Evolutionary conservation across 1,139 yeast genomes (phyloP), one percentile per base, ranked within the genome.

Genomic region (Geotrichum aggregatum): DNA sequence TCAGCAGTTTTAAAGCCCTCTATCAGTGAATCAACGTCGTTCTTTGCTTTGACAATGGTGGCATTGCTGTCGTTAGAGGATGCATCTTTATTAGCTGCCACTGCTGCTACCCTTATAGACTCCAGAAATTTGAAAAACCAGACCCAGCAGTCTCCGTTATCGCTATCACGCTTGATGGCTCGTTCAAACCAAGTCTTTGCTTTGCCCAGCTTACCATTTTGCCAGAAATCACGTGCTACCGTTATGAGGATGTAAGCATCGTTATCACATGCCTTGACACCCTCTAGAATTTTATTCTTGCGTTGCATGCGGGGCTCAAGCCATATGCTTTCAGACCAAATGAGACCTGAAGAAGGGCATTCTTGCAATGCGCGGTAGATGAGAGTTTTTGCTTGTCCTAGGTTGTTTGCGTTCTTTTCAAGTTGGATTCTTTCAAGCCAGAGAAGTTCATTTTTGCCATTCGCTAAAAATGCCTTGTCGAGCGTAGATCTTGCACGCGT

Each of bases 111-210:
- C n/a, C n/a, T n/a, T 33, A 31, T 62, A 58, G 47, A 38, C 19
- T 44, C 52, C 43, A 71, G 54, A 56, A 74, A 81, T 41, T 76
- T 74, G 62, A 77, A 79, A 48, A 76, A 67, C 86, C 91, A 84
- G 0, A 80, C 79, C 88, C 95, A 89, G 3, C 76, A 68, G 66
- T 91, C 98, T 2, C 96, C 98, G 63, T 75, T 77, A 14, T 68
- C 71, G 0, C 71, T 66, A 55, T 83, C 82, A n/a, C 73, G 72
- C 35, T 72, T 73, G 18, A 82, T 64, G 2, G 94, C 84, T 49
- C 89, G 75, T 45, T 84, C 84, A 58, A 89, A 79, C 92, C 96
- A 91, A 14, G 82, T 75, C 53, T 74, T 72, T 0, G 95, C 89
- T 59, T 83, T 83, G 1, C 76, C 68, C 39, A 74, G 68, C 59